phyloP scores from a whole-genome alignment of 306 rosid species.

The Sechiopsis laciniata region DNA sequence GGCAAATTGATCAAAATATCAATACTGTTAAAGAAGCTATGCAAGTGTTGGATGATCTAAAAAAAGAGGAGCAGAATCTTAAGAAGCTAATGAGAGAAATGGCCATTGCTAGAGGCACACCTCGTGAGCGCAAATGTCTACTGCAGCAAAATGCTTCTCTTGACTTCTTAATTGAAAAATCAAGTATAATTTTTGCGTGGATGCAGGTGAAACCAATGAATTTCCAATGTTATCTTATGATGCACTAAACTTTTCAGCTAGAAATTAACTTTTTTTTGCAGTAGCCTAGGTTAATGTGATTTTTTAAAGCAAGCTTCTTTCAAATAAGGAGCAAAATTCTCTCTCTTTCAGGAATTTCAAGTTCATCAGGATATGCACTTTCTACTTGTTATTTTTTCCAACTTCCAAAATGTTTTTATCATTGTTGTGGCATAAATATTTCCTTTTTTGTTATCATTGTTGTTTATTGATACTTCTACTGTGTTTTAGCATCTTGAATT shows the following conservation, averaged over 20 bases:
- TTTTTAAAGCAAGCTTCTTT: neutral
- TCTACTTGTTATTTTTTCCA: neutral
- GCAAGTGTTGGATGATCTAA: conserved; percentile 50
- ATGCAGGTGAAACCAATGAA: conserved; percentile 43
- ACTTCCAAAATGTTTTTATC: neutral
- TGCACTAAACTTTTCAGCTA: conserved; percentile 2
- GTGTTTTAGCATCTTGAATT: conserved; percentile 52
- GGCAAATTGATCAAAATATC: conserved; percentile 61
- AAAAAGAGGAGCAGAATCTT: conserved; percentile 61
- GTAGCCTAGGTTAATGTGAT: too few relatives aligned
- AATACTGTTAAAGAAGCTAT: conserved; percentile 38
- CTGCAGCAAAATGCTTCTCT: conserved; percentile 46
- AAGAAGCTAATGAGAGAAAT: conserved; percentile 62
- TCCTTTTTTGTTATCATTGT: neutral
- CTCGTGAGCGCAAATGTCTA: conserved; percentile 53
- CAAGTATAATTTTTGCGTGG: conserved; percentile 56
- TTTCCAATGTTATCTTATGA: conserved; percentile 20
- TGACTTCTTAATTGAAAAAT: conserved; percentile 57
- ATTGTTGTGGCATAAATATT: too few relatives aligned
- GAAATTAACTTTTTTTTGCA: neutral
- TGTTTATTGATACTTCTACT: conserved; percentile 17
- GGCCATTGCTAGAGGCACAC: conserved; percentile 51
- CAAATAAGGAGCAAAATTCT: neutral
- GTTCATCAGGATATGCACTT: conserved; percentile 13
- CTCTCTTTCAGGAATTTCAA: neutral